Conservation (phyloP, 1,284 basidiomycete species). For the Ustilago bromivora region DNA sequence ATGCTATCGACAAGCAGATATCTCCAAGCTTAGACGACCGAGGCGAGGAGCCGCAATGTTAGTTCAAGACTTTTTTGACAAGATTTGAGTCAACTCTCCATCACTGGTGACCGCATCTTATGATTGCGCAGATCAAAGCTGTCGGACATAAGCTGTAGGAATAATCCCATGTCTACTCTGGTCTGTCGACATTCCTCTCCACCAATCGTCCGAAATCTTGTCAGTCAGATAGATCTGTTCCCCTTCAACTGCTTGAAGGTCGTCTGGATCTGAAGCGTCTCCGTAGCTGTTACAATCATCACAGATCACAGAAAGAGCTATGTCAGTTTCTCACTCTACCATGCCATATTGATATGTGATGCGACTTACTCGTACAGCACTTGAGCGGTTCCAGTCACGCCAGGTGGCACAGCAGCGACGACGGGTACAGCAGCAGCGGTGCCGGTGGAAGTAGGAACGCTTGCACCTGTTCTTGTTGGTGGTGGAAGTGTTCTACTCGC, state of each 20-base stretch:
- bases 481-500: conserved; percentile 20
- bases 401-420: conserved; percentile 10
- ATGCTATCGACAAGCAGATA: too few relatives aligned
- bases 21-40: too few relatives aligned
- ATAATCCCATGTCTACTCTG: conserved; percentile 51
- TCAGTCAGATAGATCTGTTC: conserved; percentile 55
- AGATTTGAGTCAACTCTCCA: too few relatives aligned
- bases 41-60: too few relatives aligned
- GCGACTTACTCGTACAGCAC: conserved; percentile 43
- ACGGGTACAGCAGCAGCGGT: conserved; percentile 1
- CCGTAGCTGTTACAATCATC: conserved; percentile 17
- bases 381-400: conserved; percentile 23
- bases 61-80: too few relatives aligned
- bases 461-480: conserved; percentile 22
- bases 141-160: conserved; percentile 53
- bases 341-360: background rate
- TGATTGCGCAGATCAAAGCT: conserved; percentile 12
- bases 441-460: conserved; percentile 4
- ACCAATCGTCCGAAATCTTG: conserved; percentile 62
- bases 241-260: conserved; percentile 46
- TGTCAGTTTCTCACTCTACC: background rate
- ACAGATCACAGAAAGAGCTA: background rate
- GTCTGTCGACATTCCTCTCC: conserved; percentile 33
- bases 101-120: background rate
- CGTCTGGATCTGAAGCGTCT: conserved; percentile 55